These are phyloP conservation scores for Hymenoscyphus fructigenus DNA, from an alignment of 2,329 filamentous ascomycete genomes.

Conservation along the genomic window DNA sequence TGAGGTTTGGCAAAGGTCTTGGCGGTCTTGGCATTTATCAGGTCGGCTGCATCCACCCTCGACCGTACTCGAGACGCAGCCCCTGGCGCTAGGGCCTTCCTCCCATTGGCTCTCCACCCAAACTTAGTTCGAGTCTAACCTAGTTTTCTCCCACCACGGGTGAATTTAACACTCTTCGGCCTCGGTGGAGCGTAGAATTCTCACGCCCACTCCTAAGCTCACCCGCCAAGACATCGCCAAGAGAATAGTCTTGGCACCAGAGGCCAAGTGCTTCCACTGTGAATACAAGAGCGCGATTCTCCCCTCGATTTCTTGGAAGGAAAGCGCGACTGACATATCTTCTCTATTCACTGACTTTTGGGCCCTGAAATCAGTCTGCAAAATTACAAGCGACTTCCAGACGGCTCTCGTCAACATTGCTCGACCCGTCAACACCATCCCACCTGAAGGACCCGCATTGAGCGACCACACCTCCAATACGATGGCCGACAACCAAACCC, in stretches of 20 bases:
- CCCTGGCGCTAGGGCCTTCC: not conserved
- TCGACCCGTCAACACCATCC: not conserved
- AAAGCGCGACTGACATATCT: slow-evolving; percentile 3
- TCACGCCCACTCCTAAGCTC: not conserved
- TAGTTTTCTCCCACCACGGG: not conserved
- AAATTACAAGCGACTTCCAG: not conserved
- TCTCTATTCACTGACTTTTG: slow-evolving; percentile 3
- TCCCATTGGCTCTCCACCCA: not conserved
- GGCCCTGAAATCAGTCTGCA: not conserved
- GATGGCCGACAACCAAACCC: slow-evolving; percentile 24
- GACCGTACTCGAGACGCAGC: not conserved
- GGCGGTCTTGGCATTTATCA: not conserved
- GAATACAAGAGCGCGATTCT: slow-evolving; percentile 5
- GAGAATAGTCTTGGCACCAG: not conserved
- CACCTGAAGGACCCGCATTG: not conserved
- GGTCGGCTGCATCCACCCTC: not conserved
- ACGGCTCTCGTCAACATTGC: not conserved
- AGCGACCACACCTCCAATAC: not conserved
- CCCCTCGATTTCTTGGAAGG: not conserved
- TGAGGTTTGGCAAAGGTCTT: not conserved
- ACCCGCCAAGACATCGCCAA: not conserved
- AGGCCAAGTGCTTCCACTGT: slow-evolving; percentile 1
- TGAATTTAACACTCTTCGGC: not conserved
- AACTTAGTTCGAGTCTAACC: not conserved
- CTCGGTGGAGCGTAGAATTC: not conserved